A percentile compares a stretch with the other conserved stretches of the same genome.
Evolutionary conservation across 805 yeast species (phyloP).

Genomic region (Metschnikowia kunwiensis): DNA sequence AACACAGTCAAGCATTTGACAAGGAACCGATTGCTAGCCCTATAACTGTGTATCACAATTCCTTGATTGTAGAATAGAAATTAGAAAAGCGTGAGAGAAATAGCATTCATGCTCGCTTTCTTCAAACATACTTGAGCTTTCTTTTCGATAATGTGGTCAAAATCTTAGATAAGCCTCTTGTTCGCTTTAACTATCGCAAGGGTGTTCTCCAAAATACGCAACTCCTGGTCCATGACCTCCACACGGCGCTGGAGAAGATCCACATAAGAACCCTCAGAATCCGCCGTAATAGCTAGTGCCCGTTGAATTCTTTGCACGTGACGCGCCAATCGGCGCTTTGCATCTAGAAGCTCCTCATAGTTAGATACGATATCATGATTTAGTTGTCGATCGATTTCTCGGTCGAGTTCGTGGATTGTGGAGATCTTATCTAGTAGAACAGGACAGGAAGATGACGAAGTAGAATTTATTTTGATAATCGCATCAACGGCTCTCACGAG

Average conservation of each 20-base stretch:
- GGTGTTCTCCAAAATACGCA: conserved; percentile 67
- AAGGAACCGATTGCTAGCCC: too few relatives aligned
- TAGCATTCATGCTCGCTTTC: too few relatives aligned
- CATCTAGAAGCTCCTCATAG: conserved; percentile 15
- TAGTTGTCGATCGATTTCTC: conserved; percentile 37
- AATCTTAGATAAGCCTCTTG: neutral
- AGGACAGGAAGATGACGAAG: conserved; percentile 11
- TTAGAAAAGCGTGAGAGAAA: too few relatives aligned
- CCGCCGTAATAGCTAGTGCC: conserved; percentile 11
- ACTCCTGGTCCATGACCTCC: conserved; percentile 67
- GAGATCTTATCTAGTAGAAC: conserved; percentile 34
- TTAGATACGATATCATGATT: conserved; percentile 29
- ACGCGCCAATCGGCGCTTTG: conserved; percentile 12
- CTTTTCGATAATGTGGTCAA: too few relatives aligned
- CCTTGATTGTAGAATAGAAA: too few relatives aligned
- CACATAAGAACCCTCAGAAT: conserved; percentile 10
- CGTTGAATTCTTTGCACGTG: conserved; percentile 10
- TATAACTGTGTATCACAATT: too few relatives aligned
- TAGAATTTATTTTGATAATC: conserved; percentile 28
- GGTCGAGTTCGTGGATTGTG: conserved; percentile 39
- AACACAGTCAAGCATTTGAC: too few relatives aligned
- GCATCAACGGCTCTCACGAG: conserved; percentile 23
- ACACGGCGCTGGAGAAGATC: conserved; percentile 39
- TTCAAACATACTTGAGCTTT: too few relatives aligned
- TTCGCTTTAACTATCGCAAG: conserved; percentile 22